These are phyloP conservation scores for Artemisia argyi DNA, from an alignment of 129 eudicot genomes.

Conservation along the genomic window DNA sequence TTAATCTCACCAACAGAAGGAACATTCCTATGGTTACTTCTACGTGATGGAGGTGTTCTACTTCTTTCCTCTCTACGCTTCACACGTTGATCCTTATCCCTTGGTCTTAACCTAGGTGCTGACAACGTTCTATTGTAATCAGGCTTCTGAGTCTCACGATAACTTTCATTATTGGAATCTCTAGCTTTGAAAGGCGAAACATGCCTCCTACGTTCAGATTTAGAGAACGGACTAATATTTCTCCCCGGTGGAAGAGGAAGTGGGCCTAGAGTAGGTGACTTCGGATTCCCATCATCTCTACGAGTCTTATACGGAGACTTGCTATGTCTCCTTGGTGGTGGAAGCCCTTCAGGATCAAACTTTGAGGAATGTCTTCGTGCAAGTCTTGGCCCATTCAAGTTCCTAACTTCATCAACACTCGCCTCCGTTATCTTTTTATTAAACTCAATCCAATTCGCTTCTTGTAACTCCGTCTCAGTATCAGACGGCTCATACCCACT, in stretches of 20 bases:
- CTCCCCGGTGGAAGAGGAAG: constrained; percentile 43
- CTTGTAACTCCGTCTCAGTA: constrained; percentile 55
- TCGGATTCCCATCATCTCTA: constrained; percentile 38
- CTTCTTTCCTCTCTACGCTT: constrained; percentile 40
- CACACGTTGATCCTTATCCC: constrained; percentile 40
- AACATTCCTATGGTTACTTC: constrained; percentile 26
- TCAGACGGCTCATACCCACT: constrained; percentile 86
- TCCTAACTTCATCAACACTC: constrained; percentile 28
- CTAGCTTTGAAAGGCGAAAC: constrained; percentile 28
- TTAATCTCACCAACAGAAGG: constrained; percentile 80
- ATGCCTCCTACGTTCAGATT: constrained; percentile 51
- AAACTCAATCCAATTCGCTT: constrained; percentile 36
- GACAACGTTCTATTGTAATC: constrained; percentile 54
- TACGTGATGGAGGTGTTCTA: constrained; percentile 34
- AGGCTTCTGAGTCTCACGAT: constrained; percentile 26
- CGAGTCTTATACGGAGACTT: constrained; percentile 58
- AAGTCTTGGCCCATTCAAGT: constrained; percentile 29
- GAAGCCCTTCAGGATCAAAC: constrained; percentile 40
- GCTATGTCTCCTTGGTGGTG: constrained; percentile 58
- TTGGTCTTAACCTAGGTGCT: constrained; percentile 56
- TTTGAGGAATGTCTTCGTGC: constrained; percentile 36
- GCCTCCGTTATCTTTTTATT: constrained; percentile 28
- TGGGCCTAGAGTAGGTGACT: constrained; percentile 31
- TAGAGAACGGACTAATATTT: constrained; percentile 54
- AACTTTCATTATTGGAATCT: constrained; percentile 18